phyloP scores from a whole-genome alignment of 768 basidiomycete species.

The Sistotremastrum suecicum region DNA sequence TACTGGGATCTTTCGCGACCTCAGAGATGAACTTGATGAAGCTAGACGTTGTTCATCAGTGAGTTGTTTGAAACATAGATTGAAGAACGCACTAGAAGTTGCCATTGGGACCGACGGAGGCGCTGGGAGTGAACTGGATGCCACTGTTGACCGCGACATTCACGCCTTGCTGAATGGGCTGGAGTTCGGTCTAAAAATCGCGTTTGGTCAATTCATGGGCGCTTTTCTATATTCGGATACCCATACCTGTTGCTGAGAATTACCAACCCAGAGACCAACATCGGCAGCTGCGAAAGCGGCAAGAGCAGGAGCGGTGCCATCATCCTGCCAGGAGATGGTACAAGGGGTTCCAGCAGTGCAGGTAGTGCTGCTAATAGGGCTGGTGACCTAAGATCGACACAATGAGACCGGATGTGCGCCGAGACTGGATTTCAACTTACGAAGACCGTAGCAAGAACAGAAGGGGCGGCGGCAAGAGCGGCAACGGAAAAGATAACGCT shows the following conservation, averaged over 20 bases:
- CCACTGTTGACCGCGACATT: conserved; percentile 37
- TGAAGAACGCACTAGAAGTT: conserved; percentile 34
- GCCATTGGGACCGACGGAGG: conserved; percentile 40
- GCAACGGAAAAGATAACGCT: conserved; percentile 32
- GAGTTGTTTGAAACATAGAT: not conserved
- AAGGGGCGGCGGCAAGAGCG: conserved; percentile 26
- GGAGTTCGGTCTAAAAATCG: conserved; percentile 35
- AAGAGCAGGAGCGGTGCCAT: conserved; percentile 32
- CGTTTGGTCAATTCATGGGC: not conserved
- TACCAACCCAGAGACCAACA: conserved; percentile 53
- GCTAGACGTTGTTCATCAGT: conserved; percentile 20
- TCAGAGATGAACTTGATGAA: conserved; percentile 69
- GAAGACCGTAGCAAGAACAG: conserved; percentile 41
- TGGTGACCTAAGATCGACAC: conserved; percentile 33
- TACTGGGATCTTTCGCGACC: conserved; percentile 31
- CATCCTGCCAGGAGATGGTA: conserved; percentile 48
- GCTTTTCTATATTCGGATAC: not conserved
- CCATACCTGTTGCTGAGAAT: conserved; percentile 43
- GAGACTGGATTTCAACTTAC: conserved; percentile 24
- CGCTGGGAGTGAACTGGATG: conserved; percentile 36
- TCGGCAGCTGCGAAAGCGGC: conserved; percentile 33
- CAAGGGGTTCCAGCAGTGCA: conserved; percentile 36
- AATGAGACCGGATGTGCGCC: conserved; percentile 3
- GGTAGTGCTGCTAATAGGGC: conserved; percentile 31
- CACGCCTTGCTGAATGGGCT: conserved; percentile 30